Percentiles rank a stretch among this genome's conserved stretches.
phyloP scores from a whole-genome alignment of 2,329 filamentous ascomycete species.

The Rhynchosporium graminicola region DNA sequence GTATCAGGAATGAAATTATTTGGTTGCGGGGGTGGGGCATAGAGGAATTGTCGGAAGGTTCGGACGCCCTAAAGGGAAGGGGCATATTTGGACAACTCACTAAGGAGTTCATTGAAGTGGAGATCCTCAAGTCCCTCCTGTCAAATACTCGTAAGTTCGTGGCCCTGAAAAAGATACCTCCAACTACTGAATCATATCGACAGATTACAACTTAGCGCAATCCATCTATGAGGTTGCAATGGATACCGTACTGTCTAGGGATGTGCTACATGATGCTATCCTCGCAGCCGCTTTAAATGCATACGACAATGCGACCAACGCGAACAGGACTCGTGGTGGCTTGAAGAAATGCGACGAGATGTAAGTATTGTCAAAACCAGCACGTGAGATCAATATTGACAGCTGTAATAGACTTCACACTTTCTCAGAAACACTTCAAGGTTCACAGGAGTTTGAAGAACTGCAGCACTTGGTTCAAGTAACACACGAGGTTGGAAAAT shows the following conservation, averaged over 20 bases:
- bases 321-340: conserved; percentile 73
- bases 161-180: background rate
- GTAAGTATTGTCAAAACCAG: conserved; percentile 47
- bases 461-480: conserved; percentile 68
- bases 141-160: conserved; percentile 56
- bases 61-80: conserved; percentile 46
- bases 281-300: conserved; percentile 65
- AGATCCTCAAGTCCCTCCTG: conserved; percentile 69
- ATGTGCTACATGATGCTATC: conserved; percentile 60
- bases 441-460: conserved; percentile 53
- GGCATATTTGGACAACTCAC: conserved; percentile 58
- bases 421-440: conserved; percentile 59
- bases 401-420: conserved; percentile 55
- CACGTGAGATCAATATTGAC: conserved; percentile 28
- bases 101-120: conserved; percentile 64
- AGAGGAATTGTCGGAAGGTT: conserved; percentile 45
- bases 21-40: conserved; percentile 76
- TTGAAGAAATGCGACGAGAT: conserved; percentile 77
- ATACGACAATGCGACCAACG: conserved; percentile 82
- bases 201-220: conserved; percentile 63
- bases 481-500: conserved; percentile 74
- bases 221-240: conserved; percentile 60
- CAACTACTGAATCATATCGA: conserved; percentile 16
- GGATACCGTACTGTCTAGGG: conserved; percentile 50
- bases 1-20: conserved; percentile 62